phyloP scores from a whole-genome alignment of 2,329 filamentous ascomycete species.

The Calonectria pauciramosa region DNA sequence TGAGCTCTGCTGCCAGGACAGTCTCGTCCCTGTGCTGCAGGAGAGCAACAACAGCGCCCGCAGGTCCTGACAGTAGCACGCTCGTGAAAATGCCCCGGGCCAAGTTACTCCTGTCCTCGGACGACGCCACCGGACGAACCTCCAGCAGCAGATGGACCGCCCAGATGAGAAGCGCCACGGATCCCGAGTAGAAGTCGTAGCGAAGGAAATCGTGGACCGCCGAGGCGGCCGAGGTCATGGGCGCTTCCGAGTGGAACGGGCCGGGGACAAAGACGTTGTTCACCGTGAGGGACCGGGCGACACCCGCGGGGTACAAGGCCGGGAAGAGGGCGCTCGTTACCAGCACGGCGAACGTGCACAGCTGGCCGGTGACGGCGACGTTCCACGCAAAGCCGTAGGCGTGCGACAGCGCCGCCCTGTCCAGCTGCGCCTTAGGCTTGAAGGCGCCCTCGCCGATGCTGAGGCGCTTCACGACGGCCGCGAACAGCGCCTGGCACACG shows the following conservation, averaged over 20 bases:
- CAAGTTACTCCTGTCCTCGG: slow-evolving; percentile 37
- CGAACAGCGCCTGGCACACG: slow-evolving; percentile 30
- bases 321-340: slow-evolving; percentile 28
- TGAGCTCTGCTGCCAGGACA: slow-evolving; percentile 40
- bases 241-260: slow-evolving; percentile 29
- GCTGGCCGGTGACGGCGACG: slow-evolving; percentile 40
- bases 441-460: slow-evolving; percentile 41
- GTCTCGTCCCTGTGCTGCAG: slow-evolving; percentile 45
- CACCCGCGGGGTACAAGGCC: slow-evolving; percentile 31
- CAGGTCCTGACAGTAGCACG: slow-evolving; percentile 39
- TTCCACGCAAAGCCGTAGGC: slow-evolving; percentile 45
- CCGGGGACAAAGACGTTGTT: slow-evolving; percentile 38
- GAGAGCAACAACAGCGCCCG: slow-evolving; percentile 41
- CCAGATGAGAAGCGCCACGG: slow-evolving; percentile 36
- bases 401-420: slow-evolving; percentile 38
- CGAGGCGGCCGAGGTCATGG: slow-evolving; percentile 33
- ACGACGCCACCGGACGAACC: slow-evolving; percentile 27
- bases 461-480: slow-evolving; percentile 32
- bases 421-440: slow-evolving; percentile 28
- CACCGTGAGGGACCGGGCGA: slow-evolving; percentile 31
- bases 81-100: slow-evolving; percentile 35
- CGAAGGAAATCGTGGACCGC: slow-evolving; percentile 41
- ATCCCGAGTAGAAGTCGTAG: slow-evolving; percentile 43
- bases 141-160: slow-evolving; percentile 32
- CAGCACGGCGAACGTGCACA: slow-evolving; percentile 35